Base-by-base conservation (phyloP, 2,329 filamentous ascomycete species). In the Alternaria gansuensis region DNA sequence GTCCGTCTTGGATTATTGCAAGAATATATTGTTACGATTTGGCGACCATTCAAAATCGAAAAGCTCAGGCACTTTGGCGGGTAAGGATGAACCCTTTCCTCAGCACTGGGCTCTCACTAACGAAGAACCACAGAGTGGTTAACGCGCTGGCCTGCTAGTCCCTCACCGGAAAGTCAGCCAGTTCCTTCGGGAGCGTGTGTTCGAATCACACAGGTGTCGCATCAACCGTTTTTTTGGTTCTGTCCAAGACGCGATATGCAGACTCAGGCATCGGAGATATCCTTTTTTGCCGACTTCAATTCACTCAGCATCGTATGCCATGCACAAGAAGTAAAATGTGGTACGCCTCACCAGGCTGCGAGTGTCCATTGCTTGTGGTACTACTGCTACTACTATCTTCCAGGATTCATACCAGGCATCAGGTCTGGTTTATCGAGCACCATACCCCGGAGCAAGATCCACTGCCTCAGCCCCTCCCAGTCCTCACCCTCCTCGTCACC, bases 401-500 rank as follows among this genome's bases (percentile, higher is more conserved):
- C 54, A 28, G 71, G 62, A 54, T 91, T 84, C 93, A 97, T 97
- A 17, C 94, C 95, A 66, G 92, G 89, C 91, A 98, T 94, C 70
- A 97, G 84, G 74, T 94, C 91, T 14, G 92, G 89, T 65, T 89
- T 88, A 78, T 99, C 95, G 51, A 99, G 81, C 66, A 96, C 85
- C 94, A 98, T 97, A 28, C 91, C 90, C 73, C 90, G 89, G 71
- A 90, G 84, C 36, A 91, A 87, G 69, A 93, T 87, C 79, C 92
- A 95, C 79, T 97, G 91, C 66, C 89, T 87, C 63, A 99, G 81
- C 31, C 85, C 86, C 69, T 96, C 90, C 92, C 95, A 99, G 63
- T 97, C 94, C 52, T 88, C 84, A 0, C 95, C 94, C 65, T 93
- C 90, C 79, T 99, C 95, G 74, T 97, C 93, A 1, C 95, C 95